These are phyloP conservation scores for Trypanosoma rangeli DNA, from an alignment of 208 protist species.

Conservation along the genomic window DNA sequence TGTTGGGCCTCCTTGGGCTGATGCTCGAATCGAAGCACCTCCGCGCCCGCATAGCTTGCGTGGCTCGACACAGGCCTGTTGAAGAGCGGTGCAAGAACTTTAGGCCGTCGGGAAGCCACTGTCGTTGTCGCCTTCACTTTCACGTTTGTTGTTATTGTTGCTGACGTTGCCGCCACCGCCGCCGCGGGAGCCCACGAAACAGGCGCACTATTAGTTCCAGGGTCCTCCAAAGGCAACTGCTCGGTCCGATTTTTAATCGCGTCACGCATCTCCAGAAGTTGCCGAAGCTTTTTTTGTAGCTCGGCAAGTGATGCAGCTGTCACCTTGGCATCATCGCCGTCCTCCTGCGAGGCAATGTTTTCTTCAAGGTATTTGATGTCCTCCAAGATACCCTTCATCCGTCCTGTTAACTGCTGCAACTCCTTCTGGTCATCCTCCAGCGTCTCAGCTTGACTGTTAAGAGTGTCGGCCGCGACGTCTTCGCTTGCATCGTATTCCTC, in stretches of 20 bases:
- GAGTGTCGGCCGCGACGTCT: neutral
- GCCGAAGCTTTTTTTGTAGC: constrained; percentile 77
- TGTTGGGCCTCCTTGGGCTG: neutral
- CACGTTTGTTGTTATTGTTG: too few relatives aligned
- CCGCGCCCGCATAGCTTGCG: constrained; percentile 1
- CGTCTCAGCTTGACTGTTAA: neutral
- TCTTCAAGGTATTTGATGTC: constrained; percentile 83
- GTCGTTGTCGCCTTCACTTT: constrained; percentile 4
- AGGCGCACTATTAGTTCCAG: neutral
- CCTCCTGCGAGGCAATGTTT: constrained; percentile 54
- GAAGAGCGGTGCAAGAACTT: constrained; percentile 10
- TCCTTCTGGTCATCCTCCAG: constrained; percentile 14
- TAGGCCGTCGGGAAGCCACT: neutral
- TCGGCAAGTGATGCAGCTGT: constrained; percentile 67
- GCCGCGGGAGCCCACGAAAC: neutral
- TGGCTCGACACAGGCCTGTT: constrained; percentile 15
- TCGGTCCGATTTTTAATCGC: constrained; percentile 60
- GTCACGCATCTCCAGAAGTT: constrained; percentile 79
- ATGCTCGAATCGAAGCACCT: constrained; percentile 22
- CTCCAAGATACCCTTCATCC: constrained; percentile 71
- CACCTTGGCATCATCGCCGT: constrained; percentile 60
- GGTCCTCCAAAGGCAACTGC: constrained; percentile 16
- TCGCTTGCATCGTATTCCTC: constrained; percentile 2
- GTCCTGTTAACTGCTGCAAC: constrained; percentile 53
- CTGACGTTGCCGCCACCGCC: neutral